Conservation (phyloP, 2,329 filamentous ascomycete genomes). For the Aspergillus amoenus region DNA sequence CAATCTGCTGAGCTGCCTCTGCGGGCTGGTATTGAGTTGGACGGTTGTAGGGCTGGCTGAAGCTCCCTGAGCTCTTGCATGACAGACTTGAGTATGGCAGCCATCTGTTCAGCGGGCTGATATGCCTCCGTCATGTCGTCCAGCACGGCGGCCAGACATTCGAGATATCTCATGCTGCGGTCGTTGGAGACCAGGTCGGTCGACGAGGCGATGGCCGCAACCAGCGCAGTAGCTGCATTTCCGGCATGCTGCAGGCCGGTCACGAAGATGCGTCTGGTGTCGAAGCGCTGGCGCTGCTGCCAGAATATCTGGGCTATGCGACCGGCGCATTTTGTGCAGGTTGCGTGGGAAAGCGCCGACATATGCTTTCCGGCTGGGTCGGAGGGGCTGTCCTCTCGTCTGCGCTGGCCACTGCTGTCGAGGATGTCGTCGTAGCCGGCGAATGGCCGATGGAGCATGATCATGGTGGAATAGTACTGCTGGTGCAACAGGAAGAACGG, state of each 20-base stretch:
- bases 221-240: neutral
- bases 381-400: neutral
- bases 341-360: neutral
- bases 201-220: neutral
- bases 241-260: neutral
- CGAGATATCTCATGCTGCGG: neutral
- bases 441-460: neutral
- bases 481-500: neutral
- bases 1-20: neutral
- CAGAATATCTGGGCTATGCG: slow-evolving; percentile 4
- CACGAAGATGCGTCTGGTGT: neutral
- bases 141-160: neutral
- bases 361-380: neutral
- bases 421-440: neutral
- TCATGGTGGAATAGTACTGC: neutral
- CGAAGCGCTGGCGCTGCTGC: neutral
- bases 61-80: neutral
- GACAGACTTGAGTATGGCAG: neutral
- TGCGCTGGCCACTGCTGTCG: neutral
- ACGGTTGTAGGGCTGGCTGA: neutral
- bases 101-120: neutral
- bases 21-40: neutral
- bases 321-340: neutral
- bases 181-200: neutral
- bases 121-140: neutral